phyloP scores from a whole-genome alignment of 1,284 basidiomycete species.

The Microbotryomycetes sp. region DNA sequence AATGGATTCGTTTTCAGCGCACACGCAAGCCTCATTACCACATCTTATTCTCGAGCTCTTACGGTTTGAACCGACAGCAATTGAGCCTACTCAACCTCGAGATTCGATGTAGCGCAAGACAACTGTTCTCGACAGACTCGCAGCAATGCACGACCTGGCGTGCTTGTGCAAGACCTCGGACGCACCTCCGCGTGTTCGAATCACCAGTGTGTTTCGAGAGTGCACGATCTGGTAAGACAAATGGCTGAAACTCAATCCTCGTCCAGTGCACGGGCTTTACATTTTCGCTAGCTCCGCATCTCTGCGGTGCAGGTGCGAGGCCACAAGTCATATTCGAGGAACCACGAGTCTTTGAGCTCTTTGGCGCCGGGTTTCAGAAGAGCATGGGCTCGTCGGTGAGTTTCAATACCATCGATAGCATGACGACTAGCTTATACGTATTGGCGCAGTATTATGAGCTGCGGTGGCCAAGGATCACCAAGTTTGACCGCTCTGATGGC shows the following conservation, averaged over 20 bases:
- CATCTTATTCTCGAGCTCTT: conserved; percentile 63
- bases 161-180: not conserved
- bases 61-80: conserved; percentile 57
- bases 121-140: conserved; percentile 22
- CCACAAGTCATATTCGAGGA: conserved; percentile 55
- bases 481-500: conserved; percentile 3
- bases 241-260: conserved; percentile 36
- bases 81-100: conserved; percentile 63
- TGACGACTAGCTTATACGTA: not conserved
- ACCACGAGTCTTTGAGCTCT: conserved; percentile 64
- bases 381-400: not conserved
- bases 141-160: not conserved
- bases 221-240: conserved; percentile 35
- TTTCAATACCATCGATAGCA: not conserved
- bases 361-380: conserved; percentile 62
- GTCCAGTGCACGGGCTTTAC: conserved; percentile 22
- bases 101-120: conserved; percentile 50
- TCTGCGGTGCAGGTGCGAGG: conserved; percentile 38
- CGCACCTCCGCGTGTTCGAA: conserved; percentile 12
- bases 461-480: conserved; percentile 58
- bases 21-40: conserved; percentile 53
- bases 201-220: conserved; percentile 10
- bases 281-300: conserved; percentile 13
- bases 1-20: not conserved
- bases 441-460: conserved; percentile 61